Base-by-base conservation (phyloP, 2,329 filamentous ascomycete species). In the Fusarium compactum region DNA sequence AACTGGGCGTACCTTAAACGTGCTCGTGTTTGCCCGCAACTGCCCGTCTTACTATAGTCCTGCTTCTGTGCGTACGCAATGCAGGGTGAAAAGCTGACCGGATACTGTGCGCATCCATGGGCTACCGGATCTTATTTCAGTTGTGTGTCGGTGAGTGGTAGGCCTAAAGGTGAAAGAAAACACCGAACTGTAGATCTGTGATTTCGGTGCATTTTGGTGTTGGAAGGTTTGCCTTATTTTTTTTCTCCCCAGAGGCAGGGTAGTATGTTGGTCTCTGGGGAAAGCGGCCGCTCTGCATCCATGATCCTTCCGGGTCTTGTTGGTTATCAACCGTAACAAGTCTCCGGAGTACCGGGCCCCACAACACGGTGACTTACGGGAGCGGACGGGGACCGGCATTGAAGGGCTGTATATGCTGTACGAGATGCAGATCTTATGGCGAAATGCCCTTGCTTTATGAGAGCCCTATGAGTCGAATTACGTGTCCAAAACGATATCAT, bases 1-100 rank as follows among this genome's bases (percentile, higher is more conserved):
- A 20, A 29, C 34, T 34, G 25, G 46, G 20, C 15, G 10, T 22
- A 27, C 22, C 32, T 64, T 30, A 32, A 58, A 12, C 8, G 20
- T 40, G n/a, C 22, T 11, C 18, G 16, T n/a, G 30, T 38, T 38
- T 51, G 11, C n/a, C 18, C 48, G 48, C 10, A 22, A 41, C 18
- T 22, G 24, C 41, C 24, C 34, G 50, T 41, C 50, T 53, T 43
- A 43, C 10, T 24, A 16, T 44, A 11, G n/a, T 44, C 22, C 22
- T 44, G 25, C 41, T 11, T 24, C 41, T 16, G 8, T 11, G 22
- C n/a, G 40, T 20, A 10, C 29, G n/a, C 12, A 25, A 53, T 54
- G 12, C 58, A 58, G 58, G 52, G 58, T n/a, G 8, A 22, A 10
- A 29, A 58, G 58, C 58, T 58, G 58, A 58, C 44, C 20, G 43